A percentile compares a stretch with the other conserved stretches of the same genome.
phyloP scores from a whole-genome alignment of 305 asterid genomes.

The Lippia alba region DNA sequence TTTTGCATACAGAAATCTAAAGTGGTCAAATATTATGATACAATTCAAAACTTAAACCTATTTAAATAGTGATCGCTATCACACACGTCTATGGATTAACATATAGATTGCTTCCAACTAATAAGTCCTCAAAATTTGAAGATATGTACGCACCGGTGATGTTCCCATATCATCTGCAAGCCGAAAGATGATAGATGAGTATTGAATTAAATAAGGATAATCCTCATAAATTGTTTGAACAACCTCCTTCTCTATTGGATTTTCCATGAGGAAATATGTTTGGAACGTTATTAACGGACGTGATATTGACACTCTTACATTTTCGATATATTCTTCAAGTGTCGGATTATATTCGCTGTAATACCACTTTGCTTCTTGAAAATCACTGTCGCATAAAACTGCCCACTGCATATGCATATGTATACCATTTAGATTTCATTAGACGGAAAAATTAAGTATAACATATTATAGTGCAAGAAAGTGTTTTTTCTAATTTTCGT shows the following conservation, averaged over 20 bases:
- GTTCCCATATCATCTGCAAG: conserved; percentile 53
- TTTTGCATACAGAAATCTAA: neutral
- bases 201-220: conserved; percentile 30
- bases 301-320: conserved; percentile 37
- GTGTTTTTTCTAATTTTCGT: no score
- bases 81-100: no score
- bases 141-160: conserved; percentile 33
- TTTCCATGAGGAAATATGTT: conserved; percentile 29
- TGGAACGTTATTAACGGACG: conserved; percentile 33
- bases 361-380: conserved; percentile 53
- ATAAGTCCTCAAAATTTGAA: neutral
- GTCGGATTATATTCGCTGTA: conserved; percentile 37
- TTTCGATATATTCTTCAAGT: conserved; percentile 41
- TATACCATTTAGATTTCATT: no score
- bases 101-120: no score
- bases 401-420: conserved; percentile 39
- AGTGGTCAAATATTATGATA: no score
- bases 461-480: no score
- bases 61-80: no score
- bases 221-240: conserved; percentile 31
- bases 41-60: no score
- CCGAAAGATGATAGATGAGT: conserved; percentile 32
- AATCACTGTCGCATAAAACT: conserved; percentile 37
- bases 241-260: conserved; percentile 36
- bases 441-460: no score